These are phyloP conservation scores for Lactarius sanguifluus DNA, from an alignment of 768 basidiomycete species.

Conservation along the genomic window DNA sequence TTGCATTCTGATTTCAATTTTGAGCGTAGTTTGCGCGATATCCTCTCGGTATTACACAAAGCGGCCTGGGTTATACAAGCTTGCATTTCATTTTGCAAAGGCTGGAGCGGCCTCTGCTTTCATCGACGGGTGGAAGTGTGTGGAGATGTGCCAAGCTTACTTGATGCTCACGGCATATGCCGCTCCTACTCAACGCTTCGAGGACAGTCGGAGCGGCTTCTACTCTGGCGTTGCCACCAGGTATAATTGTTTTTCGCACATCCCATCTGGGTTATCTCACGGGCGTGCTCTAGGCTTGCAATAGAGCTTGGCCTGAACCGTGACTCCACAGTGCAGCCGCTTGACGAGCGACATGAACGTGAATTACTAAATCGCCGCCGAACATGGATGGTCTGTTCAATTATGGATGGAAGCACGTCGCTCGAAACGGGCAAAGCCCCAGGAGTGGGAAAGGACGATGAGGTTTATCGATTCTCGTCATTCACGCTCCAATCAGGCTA, in stretches of 20 bases:
- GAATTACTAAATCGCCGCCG: conserved; percentile 70
- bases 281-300: conserved; percentile 51
- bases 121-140: conserved; percentile 59
- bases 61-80: conserved; percentile 53
- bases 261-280: background rate
- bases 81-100: conserved; percentile 62
- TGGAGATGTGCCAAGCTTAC: conserved; percentile 82
- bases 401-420: conserved; percentile 72
- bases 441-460: conserved; percentile 65
- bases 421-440: conserved; percentile 74
- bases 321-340: conserved; percentile 41
- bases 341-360: conserved; percentile 55
- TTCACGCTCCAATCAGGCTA: background rate
- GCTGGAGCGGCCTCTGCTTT: conserved; percentile 59
- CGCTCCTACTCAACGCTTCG: conserved; percentile 60
- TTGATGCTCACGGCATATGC: conserved; percentile 65
- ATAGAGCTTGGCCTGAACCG: conserved; percentile 69
- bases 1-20: background rate
- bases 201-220: conserved; percentile 72
- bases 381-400: conserved; percentile 75
- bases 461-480: conserved; percentile 42
- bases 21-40: conserved; percentile 59
- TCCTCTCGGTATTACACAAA: conserved; percentile 63
- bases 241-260: conserved; percentile 35
- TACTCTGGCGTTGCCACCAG: conserved; percentile 70